phyloP scores from a whole-genome alignment of 495 filamentous ascomycete species.

The Tuber indicum region DNA sequence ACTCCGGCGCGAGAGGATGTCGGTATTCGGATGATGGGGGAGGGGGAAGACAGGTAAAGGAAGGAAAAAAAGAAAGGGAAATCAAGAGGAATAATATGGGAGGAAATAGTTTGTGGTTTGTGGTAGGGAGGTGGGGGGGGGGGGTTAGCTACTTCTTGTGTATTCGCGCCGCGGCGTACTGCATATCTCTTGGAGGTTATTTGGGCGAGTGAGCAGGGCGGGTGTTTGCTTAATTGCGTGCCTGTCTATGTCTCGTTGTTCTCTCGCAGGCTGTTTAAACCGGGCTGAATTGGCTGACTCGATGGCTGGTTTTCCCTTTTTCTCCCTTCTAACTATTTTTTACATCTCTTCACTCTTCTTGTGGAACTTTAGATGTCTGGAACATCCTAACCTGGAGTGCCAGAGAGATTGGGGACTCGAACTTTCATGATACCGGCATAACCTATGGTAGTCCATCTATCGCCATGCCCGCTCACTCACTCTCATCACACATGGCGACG shows the following conservation, averaged over 20 bases:
- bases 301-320: background rate
- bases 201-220: conserved; percentile 16
- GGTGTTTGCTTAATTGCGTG: conserved; percentile 7
- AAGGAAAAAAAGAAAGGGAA: background rate
- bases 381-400: background rate
- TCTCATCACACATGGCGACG: background rate
- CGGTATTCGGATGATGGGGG: background rate
- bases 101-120: background rate
- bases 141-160: conserved; percentile 25
- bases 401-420: background rate
- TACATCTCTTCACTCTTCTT: background rate
- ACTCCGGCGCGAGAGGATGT: conserved; percentile 4
- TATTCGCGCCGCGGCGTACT: conserved; percentile 31
- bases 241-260: conserved; percentile 8
- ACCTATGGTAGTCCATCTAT: background rate
- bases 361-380: background rate
- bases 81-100: conserved; percentile 8
- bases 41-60: background rate
- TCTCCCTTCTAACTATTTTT: background rate
- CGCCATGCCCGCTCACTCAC: background rate
- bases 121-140: conserved; percentile 9
- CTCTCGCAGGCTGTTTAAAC: background rate
- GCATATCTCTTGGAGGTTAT: conserved; percentile 23
- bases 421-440: background rate
- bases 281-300: background rate